Base-by-base conservation (phyloP, 2,329 filamentous ascomycete species). In the Phoma sp. region DNA sequence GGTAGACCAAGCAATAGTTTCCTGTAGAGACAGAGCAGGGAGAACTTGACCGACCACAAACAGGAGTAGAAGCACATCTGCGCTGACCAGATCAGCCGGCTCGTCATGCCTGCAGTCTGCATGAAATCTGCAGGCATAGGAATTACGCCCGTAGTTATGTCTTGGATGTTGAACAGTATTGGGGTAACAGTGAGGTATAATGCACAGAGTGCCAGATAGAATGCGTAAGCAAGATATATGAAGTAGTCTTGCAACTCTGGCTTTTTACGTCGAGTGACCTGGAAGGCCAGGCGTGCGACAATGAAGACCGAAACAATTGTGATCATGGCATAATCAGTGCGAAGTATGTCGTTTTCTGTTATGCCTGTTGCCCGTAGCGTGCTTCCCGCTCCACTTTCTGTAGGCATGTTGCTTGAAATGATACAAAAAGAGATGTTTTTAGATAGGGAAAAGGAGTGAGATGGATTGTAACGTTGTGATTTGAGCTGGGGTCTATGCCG, bases 1-100 rank as follows among this genome's bases (percentile, higher is more conserved):
- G 45, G 36, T 3, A 58, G 25, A 6, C 40, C 50, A 2, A 33
- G 12, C 17, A 40, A 33, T 3, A 53, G 12, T 19, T 50, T 54
- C 19, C 45, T 48, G 31, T 58, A 54, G 2, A 54, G 36, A 33
- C 39, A 24, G 13, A 51, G 41, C 8, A 58, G 24, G 6, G 44
- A 51, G 9, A 51, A 45, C 40, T 58, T 51, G 35, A 53, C 50
- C 15, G 24, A 37, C 50, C 37, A 58, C 15, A 54, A 5, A 6
- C 43, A 43, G 17, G 29, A 19, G 38, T 47, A 55, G 39, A 44
- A 57, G 32, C 33, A 52, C 12, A 38, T 29, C 43, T 51, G 27
- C 12, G 31, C 47, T n/a, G 32, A 21, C 10, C 35, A 56, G 4
- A 47, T 37, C 2, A 56, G 35, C 29, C 38, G 38, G 9, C 35